Percentiles rank a stretch among this genome's conserved stretches.
Conservation (phyloP, 805 yeast genomes). For the Teunomyces gatunensis region DNA sequence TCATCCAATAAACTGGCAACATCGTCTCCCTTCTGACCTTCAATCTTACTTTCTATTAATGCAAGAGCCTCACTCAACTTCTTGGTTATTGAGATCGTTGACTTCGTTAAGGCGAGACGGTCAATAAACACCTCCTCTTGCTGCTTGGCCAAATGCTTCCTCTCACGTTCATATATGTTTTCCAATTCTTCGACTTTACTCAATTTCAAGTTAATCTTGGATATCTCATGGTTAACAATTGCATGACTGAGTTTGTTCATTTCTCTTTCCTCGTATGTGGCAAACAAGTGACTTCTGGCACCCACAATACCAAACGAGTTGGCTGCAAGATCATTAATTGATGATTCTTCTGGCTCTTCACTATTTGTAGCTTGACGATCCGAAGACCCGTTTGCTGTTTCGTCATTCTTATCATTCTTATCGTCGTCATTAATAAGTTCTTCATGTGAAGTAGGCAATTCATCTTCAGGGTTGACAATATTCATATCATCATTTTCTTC, state of each 20-base stretch:
- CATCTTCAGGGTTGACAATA: slow-evolving; percentile 7
- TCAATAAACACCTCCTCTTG: slow-evolving; percentile 68
- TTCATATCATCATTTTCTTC: slow-evolving; percentile 14
- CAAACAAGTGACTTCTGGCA: slow-evolving; percentile 74
- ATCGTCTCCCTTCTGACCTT: slow-evolving; percentile 8
- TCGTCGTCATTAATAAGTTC: slow-evolving; percentile 5
- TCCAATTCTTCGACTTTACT: slow-evolving; percentile 59
- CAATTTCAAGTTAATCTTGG: slow-evolving; percentile 64
- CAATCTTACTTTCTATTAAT: slow-evolving; percentile 9
- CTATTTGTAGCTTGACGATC: not conserved
- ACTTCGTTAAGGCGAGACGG: slow-evolving; percentile 61
- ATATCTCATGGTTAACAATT: slow-evolving; percentile 59
- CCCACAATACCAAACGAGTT: slow-evolving; percentile 77
- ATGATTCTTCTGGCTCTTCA: slow-evolving; percentile 13
- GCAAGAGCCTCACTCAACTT: slow-evolving; percentile 42
- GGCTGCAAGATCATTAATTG: slow-evolving; percentile 57
- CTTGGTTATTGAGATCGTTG: slow-evolving; percentile 48
- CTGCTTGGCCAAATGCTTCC: slow-evolving; percentile 55
- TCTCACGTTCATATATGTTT: slow-evolving; percentile 62
- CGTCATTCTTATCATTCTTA: slow-evolving; percentile 9
- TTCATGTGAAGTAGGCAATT: slow-evolving; percentile 2
- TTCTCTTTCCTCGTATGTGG: slow-evolving; percentile 77
- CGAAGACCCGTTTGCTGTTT: not conserved
- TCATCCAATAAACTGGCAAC: slow-evolving; percentile 25
- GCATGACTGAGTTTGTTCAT: slow-evolving; percentile 57